A percentile compares a stretch with the other conserved stretches of the same genome.
These are phyloP conservation scores for Tolypocladium capitatum DNA, from an alignment of 2,329 filamentous ascomycete species.

Conservation along the genomic window DNA sequence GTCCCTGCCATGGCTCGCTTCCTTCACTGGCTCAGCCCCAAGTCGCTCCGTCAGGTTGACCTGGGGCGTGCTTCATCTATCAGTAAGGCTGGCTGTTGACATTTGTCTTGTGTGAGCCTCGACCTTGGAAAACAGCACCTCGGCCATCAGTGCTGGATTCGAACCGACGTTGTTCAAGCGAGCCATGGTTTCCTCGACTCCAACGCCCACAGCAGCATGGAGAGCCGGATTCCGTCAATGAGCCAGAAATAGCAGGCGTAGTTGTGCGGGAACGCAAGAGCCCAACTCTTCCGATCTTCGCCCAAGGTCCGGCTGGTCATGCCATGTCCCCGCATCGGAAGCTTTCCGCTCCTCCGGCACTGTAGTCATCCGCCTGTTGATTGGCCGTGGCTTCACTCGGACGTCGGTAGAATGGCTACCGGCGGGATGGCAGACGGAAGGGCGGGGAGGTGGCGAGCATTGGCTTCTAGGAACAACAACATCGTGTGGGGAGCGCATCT, in stretches of 20 bases:
- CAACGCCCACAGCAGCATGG: too few species aligned
- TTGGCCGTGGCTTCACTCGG: not conserved
- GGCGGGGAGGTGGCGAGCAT: not conserved
- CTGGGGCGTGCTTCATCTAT: not conserved
- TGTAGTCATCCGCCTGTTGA: not conserved
- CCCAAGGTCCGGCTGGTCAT: too few species aligned
- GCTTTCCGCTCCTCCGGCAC: not conserved
- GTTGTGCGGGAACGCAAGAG: too few species aligned
- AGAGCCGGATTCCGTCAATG: too few species aligned
- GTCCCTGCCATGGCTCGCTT: not conserved
- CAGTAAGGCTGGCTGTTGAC: too few species aligned
- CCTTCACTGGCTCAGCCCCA: not conserved
- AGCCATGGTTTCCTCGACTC: too few species aligned
- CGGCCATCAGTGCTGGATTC: too few species aligned
- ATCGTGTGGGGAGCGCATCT: not conserved
- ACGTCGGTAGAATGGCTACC: not conserved
- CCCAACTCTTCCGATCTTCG: too few species aligned
- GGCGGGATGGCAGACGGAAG: not conserved
- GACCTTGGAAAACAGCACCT: too few species aligned
- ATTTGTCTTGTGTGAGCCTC: too few species aligned
- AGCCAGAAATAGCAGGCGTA: too few species aligned
- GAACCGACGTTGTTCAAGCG: too few species aligned
- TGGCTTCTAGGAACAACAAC: not conserved
- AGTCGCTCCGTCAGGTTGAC: not conserved
- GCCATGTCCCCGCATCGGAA: not conserved